Base-by-base conservation (phyloP, 768 basidiomycete species). In the Tulasnella sp. region DNA sequence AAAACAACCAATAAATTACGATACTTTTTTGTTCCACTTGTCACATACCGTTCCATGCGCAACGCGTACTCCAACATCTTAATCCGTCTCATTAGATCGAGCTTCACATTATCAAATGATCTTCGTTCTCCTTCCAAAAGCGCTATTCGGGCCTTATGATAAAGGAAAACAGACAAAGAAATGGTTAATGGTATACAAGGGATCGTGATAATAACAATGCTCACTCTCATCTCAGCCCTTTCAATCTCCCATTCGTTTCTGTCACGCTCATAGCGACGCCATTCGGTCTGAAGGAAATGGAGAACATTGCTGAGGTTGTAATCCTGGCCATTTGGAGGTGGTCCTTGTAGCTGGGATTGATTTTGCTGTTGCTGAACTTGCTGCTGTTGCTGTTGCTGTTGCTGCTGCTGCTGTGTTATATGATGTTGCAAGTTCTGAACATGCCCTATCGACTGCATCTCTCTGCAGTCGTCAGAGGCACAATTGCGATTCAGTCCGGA, bases 221-320 rank as follows among this genome's bases (percentile, higher is more conserved):
- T 61, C 57, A 91, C 90, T 75, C 93, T 76, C 92, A 98, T 96
- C 68, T 98, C 95, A 28, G 95, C 95, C 59, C 95, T 74, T 68
- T 98, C 95, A 61, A 99, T 99, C 73, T 99, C 95, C 93, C 93
- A 99, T 69, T 99, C 95, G 64, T 99, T 99, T 61, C 93, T 76
- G 70, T 99, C 95, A 65, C 92, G 81, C 67, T 98, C 95, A 63
- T 95, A 98, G 54, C 88, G 75, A 56, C 95, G 75, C 89, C 92
- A 96, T 72, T 99, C 95, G 19, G 88, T 89, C 70, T 99, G 95
- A 45, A 98, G 75, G 66, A 89, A 99, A 70, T 99, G 95, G 56
- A 99, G 74, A 53, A 98, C 91, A 61, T 78, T 83, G 5, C 91
- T 92, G 48, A 98, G 79, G 41, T 83, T 95, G 65, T 84, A 87